A percentile compares a stretch with the other conserved stretches of the same genome.
These are phyloP conservation scores for Phytophthora pluvialis DNA, from an alignment of 352 stramenopile genomes.

Conservation along the genomic window DNA sequence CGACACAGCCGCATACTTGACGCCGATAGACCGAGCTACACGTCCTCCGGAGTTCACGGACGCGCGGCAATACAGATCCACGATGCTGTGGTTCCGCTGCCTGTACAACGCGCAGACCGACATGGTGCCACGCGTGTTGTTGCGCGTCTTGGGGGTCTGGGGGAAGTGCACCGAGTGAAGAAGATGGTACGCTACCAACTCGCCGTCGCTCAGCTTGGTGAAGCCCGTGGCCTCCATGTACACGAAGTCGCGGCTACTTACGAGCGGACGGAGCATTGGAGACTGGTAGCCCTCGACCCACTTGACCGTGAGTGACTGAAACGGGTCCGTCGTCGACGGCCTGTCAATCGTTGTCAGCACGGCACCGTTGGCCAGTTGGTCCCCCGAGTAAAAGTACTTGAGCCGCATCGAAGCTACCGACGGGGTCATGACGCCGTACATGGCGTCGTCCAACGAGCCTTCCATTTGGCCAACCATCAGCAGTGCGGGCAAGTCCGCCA, in stretches of 20 bases:
- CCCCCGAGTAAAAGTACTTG: slow-evolving; percentile 44
- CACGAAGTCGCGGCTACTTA: slow-evolving; percentile 43
- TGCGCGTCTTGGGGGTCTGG: slow-evolving; percentile 42
- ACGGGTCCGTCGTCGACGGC: slow-evolving; percentile 44
- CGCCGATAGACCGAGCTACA: slow-evolving; percentile 48
- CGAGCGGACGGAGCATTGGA: slow-evolving; percentile 31
- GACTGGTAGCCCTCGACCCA: slow-evolving; percentile 45
- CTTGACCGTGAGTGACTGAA: slow-evolving; percentile 60
- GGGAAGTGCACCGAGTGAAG: slow-evolving; percentile 68
- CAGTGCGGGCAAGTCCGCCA: slow-evolving; percentile 31
- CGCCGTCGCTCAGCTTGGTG: slow-evolving; percentile 40
- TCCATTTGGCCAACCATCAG: slow-evolving; percentile 35
- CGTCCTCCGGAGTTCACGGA: slow-evolving; percentile 51
- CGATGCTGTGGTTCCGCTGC: slow-evolving; percentile 50
- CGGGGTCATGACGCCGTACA: slow-evolving; percentile 47
- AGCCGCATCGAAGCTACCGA: slow-evolving; percentile 47
- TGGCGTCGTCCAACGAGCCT: slow-evolving; percentile 49
- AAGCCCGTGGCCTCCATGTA: slow-evolving; percentile 35
- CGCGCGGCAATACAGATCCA: slow-evolving; percentile 54
- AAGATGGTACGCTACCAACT: slow-evolving; percentile 68
- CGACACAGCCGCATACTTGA: slow-evolving; percentile 51
- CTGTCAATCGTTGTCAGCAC: slow-evolving; percentile 47
- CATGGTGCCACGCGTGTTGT: slow-evolving; percentile 57
- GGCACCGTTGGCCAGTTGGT: slow-evolving; percentile 41
- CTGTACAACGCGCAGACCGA: slow-evolving; percentile 61